Conservation (phyloP, 768 basidiomycete species). For the Suillus americanus region DNA sequence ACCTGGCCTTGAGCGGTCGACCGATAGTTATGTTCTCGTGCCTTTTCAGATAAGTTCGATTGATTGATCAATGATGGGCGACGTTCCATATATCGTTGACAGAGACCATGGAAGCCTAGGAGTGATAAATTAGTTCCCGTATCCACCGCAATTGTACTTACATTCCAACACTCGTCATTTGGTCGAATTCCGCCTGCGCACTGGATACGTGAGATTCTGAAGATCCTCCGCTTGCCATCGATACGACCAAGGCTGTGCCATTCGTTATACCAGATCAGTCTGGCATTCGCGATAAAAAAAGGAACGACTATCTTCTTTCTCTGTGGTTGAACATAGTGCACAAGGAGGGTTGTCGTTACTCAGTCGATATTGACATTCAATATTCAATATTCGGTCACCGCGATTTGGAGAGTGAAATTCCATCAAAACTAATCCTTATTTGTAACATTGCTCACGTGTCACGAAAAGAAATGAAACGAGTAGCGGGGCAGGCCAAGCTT, state of each 20-base stretch:
- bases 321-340: not conserved
- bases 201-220: not conserved
- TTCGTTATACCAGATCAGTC: not conserved
- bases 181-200: not conserved
- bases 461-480: not conserved
- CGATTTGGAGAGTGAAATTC: not conserved
- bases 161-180: not conserved
- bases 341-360: not conserved
- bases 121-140: not conserved
- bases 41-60: slow-evolving; percentile 1
- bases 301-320: not conserved
- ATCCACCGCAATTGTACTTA: not conserved
- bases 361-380: no score
- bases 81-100: not conserved
- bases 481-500: not conserved
- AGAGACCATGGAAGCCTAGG: not conserved
- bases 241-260: not conserved
- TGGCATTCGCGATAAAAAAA: not conserved
- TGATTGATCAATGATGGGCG: slow-evolving; percentile 1
- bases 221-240: not conserved
- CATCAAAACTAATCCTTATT: not conserved
- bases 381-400: not conserved
- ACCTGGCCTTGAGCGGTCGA: not conserved
- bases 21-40: not conserved
- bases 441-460: not conserved